These are phyloP conservation scores for Podila epigama DNA, from an alignment of 192 early-diverging fungal genomes.

Conservation along the genomic window DNA sequence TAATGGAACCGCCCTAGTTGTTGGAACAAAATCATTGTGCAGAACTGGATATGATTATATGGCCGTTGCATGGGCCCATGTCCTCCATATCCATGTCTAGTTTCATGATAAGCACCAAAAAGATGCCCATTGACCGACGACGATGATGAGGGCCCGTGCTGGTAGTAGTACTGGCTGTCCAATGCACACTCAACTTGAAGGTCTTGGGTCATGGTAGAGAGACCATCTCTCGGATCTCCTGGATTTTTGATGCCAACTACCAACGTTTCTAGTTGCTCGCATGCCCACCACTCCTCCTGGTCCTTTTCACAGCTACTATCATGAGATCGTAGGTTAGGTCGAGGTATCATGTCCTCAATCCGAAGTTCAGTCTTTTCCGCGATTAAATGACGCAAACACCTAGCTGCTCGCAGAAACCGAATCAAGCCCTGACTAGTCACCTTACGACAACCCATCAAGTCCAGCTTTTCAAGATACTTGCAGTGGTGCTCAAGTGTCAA, in stretches of 20 bases:
- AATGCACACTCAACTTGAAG: slow-evolving; percentile 1
- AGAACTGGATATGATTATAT: slow-evolving; percentile 19
- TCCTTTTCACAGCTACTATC: no score
- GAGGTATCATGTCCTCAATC: slow-evolving; percentile 11
- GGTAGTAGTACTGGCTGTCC: slow-evolving; percentile 17
- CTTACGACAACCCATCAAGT: slow-evolving; percentile 17
- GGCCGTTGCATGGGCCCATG: neutral
- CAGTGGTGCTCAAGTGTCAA: slow-evolving; percentile 8
- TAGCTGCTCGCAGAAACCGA: neutral
- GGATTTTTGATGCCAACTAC: slow-evolving; percentile 23
- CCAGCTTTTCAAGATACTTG: slow-evolving; percentile 4
- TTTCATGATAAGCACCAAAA: neutral
- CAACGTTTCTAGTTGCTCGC: slow-evolving; percentile 17
- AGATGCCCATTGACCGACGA: neutral
- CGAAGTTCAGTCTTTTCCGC: neutral
- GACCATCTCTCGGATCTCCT: neutral
- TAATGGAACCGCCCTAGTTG: slow-evolving; percentile 12
- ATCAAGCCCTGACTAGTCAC: slow-evolving; percentile 7
- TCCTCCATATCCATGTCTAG: neutral
- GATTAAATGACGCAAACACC: slow-evolving; percentile 12
- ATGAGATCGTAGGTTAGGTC: neutral
- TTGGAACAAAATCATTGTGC: slow-evolving; percentile 17
- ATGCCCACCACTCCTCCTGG: slow-evolving; percentile 8
- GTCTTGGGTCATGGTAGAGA: neutral
- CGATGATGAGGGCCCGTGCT: slow-evolving; percentile 3